Evolutionary conservation across 2,329 filamentous ascomycete genomes (phyloP), one percentile per base, ranked within the genome.

Genomic region (Esteya vermicola): DNA sequence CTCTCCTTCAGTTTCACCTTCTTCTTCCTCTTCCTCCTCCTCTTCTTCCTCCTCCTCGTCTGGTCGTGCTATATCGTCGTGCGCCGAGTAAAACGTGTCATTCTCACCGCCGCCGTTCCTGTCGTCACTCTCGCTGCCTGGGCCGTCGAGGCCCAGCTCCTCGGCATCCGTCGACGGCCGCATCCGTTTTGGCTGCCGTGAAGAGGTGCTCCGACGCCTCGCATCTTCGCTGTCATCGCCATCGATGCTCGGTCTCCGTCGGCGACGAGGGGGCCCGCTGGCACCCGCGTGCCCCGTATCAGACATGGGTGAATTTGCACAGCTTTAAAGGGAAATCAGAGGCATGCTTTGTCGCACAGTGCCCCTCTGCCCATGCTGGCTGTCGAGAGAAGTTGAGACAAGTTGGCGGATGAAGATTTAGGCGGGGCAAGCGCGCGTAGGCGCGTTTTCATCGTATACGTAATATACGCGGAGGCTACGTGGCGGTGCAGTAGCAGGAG

Each of bases 181-280:
- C 40, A 53, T 55, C 38, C 62, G 58, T 44, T 64, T 65, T 4
- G 56, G 16, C 4, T 19, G 30, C 4, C 27, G 50, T n/a, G n/a
- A n/a, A n/a, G n/a, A n/a, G n/a, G n/a, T n/a, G n/a, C n/a, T n/a
- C n/a, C n/a, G n/a, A n/a, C n/a, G n/a, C n/a, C n/a, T n/a, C n/a
- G n/a, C n/a, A 39, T 56, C 53, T 16, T 60, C 55, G 33, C 60
- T 57, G 14, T 31, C 41, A 12, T 57, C 54, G 43, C 55, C 59
- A 21, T 67, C 61, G 32, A 57, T 57, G 10, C 57, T 55, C 19
- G 59, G 55, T 39, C 67, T 64, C 43, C 63, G 57, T 18, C 67
- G 63, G 35, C 67, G 67, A 41, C 62, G 56, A 37, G 51, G 47
- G 22, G 50, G 43, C 32, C 47, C 43, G 44, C 44, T 41, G 6